Evolutionary conservation across 2,329 filamentous ascomycete genomes (phyloP).

Genomic region (Aspergillus costaricaensis): DNA sequence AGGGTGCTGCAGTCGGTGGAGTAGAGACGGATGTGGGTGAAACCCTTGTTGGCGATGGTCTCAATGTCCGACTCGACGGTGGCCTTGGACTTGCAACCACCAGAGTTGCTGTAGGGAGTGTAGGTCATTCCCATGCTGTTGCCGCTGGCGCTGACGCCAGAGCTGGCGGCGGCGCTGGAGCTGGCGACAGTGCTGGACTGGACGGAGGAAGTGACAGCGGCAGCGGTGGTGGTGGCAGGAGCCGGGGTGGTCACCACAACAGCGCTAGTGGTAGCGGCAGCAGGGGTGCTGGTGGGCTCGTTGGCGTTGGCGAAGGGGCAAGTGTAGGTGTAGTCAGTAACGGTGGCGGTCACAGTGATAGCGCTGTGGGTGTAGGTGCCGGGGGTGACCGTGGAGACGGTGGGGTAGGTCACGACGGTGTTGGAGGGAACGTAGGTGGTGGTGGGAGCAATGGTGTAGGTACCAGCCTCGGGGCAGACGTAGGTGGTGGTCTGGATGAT

Average conservation of each 20-base stretch:
- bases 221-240: constrained; percentile 25
- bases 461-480: constrained; percentile 71
- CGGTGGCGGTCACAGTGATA: constrained; percentile 67
- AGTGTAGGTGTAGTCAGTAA: constrained; percentile 67
- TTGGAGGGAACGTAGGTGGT: constrained; percentile 60
- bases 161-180: constrained; percentile 20
- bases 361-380: constrained; percentile 73
- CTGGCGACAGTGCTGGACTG: constrained; percentile 18
- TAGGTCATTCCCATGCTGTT: constrained; percentile 75
- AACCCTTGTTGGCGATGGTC: constrained; percentile 65
- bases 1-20: constrained; percentile 87
- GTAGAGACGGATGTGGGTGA: constrained; percentile 78
- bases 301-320: constrained; percentile 65
- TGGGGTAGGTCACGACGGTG: constrained; percentile 63
- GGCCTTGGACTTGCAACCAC: constrained; percentile 64
- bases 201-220: constrained; percentile 22
- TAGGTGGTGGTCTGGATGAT: constrained; percentile 70
- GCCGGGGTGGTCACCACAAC: constrained; percentile 26
- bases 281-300: constrained; percentile 29
- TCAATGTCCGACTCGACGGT: constrained; percentile 63
- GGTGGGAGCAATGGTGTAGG: constrained; percentile 72
- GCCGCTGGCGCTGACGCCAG: constrained; percentile 35
- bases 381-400: constrained; percentile 64
- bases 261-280: constrained; percentile 27
- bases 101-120: constrained; percentile 66